Conservation (phyloP, 257 asterid genomes). For the Solanum chilense region DNA sequence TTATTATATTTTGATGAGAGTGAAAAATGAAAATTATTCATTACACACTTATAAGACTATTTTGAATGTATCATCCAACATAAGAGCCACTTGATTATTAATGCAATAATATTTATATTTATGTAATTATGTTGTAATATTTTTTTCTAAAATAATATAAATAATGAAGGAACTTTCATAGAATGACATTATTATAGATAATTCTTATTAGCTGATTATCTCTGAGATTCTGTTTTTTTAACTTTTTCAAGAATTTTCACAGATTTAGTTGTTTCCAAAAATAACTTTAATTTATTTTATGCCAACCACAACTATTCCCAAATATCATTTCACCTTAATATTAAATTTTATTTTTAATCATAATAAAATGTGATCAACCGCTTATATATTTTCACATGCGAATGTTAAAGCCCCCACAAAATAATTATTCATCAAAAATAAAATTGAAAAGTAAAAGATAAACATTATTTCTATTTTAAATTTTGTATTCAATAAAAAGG, state of each 20-base stretch:
- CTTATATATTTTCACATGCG: not conserved
- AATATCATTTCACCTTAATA: not conserved
- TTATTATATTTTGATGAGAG: no score
- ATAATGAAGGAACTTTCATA: not conserved
- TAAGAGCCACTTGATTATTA: not conserved
- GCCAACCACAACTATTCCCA: not conserved
- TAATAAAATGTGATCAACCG: not conserved
- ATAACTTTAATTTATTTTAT: no score
- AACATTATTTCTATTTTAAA: no score
- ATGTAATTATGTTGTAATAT: not conserved
- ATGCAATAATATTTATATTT: no score
- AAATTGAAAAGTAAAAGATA: not conserved
- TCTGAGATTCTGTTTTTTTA: not conserved
- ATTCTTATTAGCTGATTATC: not conserved
- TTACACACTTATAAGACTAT: not conserved
- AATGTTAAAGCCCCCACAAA: no score
- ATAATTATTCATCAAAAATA: no score
- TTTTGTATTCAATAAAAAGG: not conserved
- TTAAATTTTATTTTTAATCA: no score
- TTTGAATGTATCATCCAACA: not conserved
- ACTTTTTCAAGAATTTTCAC: not conserved
- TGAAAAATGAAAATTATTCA: no score
- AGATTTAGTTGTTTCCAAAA: no score
- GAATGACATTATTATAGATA: not conserved
- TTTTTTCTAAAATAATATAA: no score